phyloP scores from a whole-genome alignment of 2,329 filamentous ascomycete genomes.

The Emergomyces orientalis region DNA sequence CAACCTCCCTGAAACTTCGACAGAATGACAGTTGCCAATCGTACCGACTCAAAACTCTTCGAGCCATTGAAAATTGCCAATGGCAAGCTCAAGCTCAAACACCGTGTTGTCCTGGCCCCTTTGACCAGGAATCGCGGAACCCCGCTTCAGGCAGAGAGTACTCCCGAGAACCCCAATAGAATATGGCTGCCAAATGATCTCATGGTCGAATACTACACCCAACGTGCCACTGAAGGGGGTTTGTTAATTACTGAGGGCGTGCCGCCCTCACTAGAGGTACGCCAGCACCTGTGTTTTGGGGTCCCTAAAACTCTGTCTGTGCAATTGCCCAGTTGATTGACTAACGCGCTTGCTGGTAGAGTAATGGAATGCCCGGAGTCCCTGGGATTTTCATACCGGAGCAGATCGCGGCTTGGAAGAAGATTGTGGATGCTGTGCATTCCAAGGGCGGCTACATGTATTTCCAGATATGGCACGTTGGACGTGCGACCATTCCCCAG shows the following conservation, averaged over 20 bases:
- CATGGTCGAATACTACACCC: conserved; percentile 33
- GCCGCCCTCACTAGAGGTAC: conserved; percentile 32
- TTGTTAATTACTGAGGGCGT: conserved; percentile 32
- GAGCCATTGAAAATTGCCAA: conserved; percentile 38
- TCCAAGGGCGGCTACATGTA: conserved; percentile 42
- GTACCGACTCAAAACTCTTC: conserved; percentile 32
- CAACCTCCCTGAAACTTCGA: neutral
- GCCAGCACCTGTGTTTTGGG: conserved; percentile 14
- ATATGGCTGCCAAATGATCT: conserved; percentile 42
- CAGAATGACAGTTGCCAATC: neutral
- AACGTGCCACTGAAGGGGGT: conserved; percentile 31
- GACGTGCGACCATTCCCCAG: conserved; percentile 37
- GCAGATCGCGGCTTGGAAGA: conserved; percentile 44
- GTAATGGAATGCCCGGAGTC: conserved; percentile 32
- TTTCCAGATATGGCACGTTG: conserved; percentile 37
- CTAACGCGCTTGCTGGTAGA: conserved; percentile 16
- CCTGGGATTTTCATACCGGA: conserved; percentile 27
- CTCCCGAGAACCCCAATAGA: conserved; percentile 40
- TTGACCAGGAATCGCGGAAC: conserved; percentile 47
- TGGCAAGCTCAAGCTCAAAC: conserved; percentile 41
- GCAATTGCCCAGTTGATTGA: neutral
- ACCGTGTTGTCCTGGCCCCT: conserved; percentile 45
- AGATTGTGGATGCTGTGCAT: conserved; percentile 44
- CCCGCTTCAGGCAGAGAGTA: conserved; percentile 36
- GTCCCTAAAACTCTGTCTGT: neutral